These are phyloP conservation scores for Fragilariopsis cylindrus DNA, from an alignment of 108 stramenopile genomes.

Conservation along the genomic window DNA sequence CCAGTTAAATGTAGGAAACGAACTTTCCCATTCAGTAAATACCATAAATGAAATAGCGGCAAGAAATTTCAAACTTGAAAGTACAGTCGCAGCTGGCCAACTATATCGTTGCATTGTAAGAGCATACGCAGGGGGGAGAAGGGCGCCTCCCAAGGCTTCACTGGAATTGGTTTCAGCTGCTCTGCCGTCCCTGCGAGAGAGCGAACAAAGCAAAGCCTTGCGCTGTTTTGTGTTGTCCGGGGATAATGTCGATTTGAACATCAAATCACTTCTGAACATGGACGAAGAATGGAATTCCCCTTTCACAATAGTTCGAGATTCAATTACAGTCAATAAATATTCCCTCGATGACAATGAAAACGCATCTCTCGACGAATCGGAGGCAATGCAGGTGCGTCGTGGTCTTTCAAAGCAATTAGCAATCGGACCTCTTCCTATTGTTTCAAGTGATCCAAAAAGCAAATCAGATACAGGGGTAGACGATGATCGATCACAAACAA, in stretches of 20 bases:
- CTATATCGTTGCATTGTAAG: slow-evolving; percentile 80
- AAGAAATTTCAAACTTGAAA: slow-evolving; percentile 52
- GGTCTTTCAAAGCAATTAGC: slow-evolving; percentile 63
- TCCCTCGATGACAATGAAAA: background rate
- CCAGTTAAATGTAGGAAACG: slow-evolving; percentile 21
- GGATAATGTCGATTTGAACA: slow-evolving; percentile 23
- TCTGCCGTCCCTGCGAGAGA: slow-evolving; percentile 59
- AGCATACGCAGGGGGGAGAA: slow-evolving; percentile 59
- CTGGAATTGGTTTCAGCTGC: slow-evolving; percentile 58
- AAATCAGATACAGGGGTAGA: slow-evolving; percentile 33
- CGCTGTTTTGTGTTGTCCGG: slow-evolving; percentile 55
- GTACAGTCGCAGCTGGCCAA: slow-evolving; percentile 56
- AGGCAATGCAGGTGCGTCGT: slow-evolving; percentile 25
- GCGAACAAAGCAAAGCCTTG: slow-evolving; percentile 45
- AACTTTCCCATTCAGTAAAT: slow-evolving; percentile 18
- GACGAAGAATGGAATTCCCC: slow-evolving; percentile 24
- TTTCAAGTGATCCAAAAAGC: slow-evolving; percentile 24
- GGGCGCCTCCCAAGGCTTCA: slow-evolving; percentile 63
- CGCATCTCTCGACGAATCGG: slow-evolving; percentile 12
- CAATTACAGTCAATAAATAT: background rate
- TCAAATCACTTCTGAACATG: slow-evolving; percentile 18
- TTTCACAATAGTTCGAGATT: slow-evolving; percentile 9
- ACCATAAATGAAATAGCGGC: slow-evolving; percentile 12
- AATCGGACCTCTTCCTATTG: slow-evolving; percentile 51
- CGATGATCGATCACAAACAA: slow-evolving; percentile 50